These are phyloP conservation scores for Diphasiastrum complanatum DNA, from an alignment of 83 land plant species.

Conservation along the genomic window DNA sequence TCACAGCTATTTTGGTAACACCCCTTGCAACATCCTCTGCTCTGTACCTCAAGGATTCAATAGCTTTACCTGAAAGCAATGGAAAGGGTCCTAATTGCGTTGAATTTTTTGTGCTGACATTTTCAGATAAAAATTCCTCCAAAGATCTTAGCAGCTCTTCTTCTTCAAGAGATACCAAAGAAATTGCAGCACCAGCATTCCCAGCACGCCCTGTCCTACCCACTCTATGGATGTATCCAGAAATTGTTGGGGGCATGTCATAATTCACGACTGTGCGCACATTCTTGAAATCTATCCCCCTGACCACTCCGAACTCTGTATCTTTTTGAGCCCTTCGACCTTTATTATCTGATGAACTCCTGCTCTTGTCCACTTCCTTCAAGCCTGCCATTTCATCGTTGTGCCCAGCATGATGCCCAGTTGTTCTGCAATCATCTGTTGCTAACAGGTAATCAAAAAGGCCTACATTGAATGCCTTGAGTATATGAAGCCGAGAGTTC, in stretches of 20 bases:
- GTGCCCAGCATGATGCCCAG: conserved; percentile 25
- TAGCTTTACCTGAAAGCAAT: conserved; percentile 59
- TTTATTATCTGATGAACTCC: conserved; percentile 46
- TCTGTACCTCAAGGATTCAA: conserved; percentile 83
- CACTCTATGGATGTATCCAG: conserved; percentile 79
- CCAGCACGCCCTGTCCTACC: conserved; percentile 95
- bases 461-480: conserved; percentile 87
- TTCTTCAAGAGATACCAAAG: conserved; percentile 81
- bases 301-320: conserved; percentile 90
- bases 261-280: conserved; percentile 85
- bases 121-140: conserved; percentile 36
- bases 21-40: conserved; percentile 87
- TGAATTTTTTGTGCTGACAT: conserved; percentile 26
- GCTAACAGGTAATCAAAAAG: conserved; percentile 89
- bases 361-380: conserved; percentile 17
- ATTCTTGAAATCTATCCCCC: conserved; percentile 94
- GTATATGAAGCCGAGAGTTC: conserved; percentile 89
- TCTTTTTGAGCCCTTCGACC: conserved; percentile 42
- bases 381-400: neutral
- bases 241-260: conserved; percentile 64
- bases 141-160: conserved; percentile 47
- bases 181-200: conserved; percentile 71
- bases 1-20: conserved; percentile 70
- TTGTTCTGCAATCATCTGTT: conserved; percentile 53
- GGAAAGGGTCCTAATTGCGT: conserved; percentile 65